phyloP scores from a whole-genome alignment of 2,329 filamentous ascomycete species.

The Aspergillus alliaceus region DNA sequence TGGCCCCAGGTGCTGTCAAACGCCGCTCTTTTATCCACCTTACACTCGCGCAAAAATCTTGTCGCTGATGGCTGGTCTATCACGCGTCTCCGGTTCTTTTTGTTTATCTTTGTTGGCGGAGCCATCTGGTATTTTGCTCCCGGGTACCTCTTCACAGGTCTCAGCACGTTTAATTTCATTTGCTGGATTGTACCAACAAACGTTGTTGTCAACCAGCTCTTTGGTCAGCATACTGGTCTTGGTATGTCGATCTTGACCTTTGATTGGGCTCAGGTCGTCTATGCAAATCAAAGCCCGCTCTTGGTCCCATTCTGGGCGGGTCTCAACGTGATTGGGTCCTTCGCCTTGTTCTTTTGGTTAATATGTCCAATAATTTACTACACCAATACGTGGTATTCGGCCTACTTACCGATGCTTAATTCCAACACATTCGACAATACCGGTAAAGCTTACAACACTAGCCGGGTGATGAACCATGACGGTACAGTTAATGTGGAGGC shows the following conservation, averaged over 20 bases:
- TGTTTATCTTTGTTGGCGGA: slow-evolving; percentile 32
- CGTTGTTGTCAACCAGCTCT: slow-evolving; percentile 69
- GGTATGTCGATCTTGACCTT: slow-evolving; percentile 71
- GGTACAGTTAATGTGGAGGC: slow-evolving; percentile 59
- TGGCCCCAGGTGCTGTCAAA: slow-evolving; percentile 60
- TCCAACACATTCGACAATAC: slow-evolving; percentile 65
- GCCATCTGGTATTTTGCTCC: slow-evolving; percentile 48
- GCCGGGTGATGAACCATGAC: slow-evolving; percentile 58
- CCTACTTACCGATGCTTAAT: slow-evolving; percentile 63
- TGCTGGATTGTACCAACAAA: slow-evolving; percentile 71
- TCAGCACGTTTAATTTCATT: slow-evolving; percentile 69
- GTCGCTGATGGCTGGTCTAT: slow-evolving; percentile 45
- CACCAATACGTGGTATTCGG: slow-evolving; percentile 57
- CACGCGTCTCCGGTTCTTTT: slow-evolving; percentile 38
- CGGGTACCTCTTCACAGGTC: slow-evolving; percentile 66
- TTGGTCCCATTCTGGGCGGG: slow-evolving; percentile 60
- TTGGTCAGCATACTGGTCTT: slow-evolving; percentile 67
- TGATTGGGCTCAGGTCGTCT: slow-evolving; percentile 72
- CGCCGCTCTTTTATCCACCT: slow-evolving; percentile 46
- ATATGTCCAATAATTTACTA: slow-evolving; percentile 47
- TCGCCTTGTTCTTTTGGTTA: slow-evolving; percentile 46
- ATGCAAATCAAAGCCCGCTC: slow-evolving; percentile 66
- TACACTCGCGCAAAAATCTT: slow-evolving; percentile 34
- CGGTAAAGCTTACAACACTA: slow-evolving; percentile 60
- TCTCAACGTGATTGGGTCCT: slow-evolving; percentile 46